Evolutionary conservation across 1,284 basidiomycete species (phyloP), one percentile per base, ranked within the genome.

Genomic region (Neonothopanus nambi): DNA sequence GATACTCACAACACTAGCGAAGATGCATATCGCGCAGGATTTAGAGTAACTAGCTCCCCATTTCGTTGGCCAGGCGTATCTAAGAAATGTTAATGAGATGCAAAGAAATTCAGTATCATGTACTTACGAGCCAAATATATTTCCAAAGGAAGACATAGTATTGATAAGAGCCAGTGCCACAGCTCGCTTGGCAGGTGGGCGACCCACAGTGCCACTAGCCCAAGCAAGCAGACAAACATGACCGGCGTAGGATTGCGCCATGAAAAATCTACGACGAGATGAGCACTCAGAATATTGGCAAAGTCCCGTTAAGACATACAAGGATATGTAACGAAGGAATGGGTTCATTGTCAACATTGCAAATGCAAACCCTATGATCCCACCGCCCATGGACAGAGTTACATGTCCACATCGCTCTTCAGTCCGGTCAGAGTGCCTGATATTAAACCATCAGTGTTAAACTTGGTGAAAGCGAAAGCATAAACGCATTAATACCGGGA

Each of bases 81-180:
- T 80, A 48, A 9, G 21, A 46, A 50, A 37, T 45, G 17, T n/a
- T 33, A 24, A 35, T 24, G 38, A 23, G 21, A 46, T 11, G 35
- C 39, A 17, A 48, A 36, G 20, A 21, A 44, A 40, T n/a, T n/a
- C n/a, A n/a, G n/a, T 39, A 35, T 13, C 4, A 15, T 2, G 20
- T 21, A 76, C 86, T 72, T 67, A 92, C 76, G 89, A 88, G 61
- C 90, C 89, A 46, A 80, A 70, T 40, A 91, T 75, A 65, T 92
- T 91, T 1, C 89, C 89, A 2, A 88, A 71, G 59, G 87, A 82
- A n/a, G 82, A 82, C 62, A 88, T 80, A 23, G 84, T 78, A 64
- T 91, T 91, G 57, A 89, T 82, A 53, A 88, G 70, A 0, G 88
- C 90, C 45, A 92, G 73, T 4, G 84, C 85, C 17, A 89, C 86